Base-by-base conservation (phyloP, 768 basidiomycete species). In the Pleurotus ostreatus region DNA sequence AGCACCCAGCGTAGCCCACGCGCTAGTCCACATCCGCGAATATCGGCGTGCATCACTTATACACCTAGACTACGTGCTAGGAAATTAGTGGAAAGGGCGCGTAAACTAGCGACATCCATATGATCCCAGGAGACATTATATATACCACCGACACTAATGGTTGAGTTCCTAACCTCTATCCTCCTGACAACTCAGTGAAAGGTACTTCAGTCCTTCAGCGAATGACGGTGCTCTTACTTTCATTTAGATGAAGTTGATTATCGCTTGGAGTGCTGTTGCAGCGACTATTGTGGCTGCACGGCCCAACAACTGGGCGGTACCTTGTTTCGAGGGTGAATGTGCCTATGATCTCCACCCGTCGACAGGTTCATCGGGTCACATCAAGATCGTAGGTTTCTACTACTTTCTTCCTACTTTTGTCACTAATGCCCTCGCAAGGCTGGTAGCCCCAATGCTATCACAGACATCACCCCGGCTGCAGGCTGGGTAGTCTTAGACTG, bases 401-500 rank as follows among this genome's bases (percentile, higher is more conserved):
- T 13, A 13, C 11, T 34, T 11, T 9, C 30, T 8, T 34, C 3
- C 30, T 34, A 34, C 30, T 9, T 34, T 9, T 9, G 11, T 38
- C 58, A 58, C 49, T 53, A n/a, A 58, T 48, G 15, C 48, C 39
- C 4, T 56, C 58, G 13, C 15, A 18, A 53, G 51, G 39, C 39
- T 11, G 51, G 51, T 9, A n/a, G 25, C 23, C 51, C 51, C 37
- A 43, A 58, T 37, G 61, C 61, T 0, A 56, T 62, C 2, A 57
- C 61, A 1, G 61, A 62, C 44, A 56, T 62, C 34, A 62, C 57
- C 1, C 18, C 59, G 37, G 59, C 55, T 0, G 61, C 51, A n/a
- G 61, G 61, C 13, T 62, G 61, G 61, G 49, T 55, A 8, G 48
- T 62, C 52, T 47, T 62, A 1, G 26, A 41, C 18, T 62, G 61